Conservation (phyloP, 2,329 filamentous ascomycete species). For the Macrophomina phaseolina region DNA sequence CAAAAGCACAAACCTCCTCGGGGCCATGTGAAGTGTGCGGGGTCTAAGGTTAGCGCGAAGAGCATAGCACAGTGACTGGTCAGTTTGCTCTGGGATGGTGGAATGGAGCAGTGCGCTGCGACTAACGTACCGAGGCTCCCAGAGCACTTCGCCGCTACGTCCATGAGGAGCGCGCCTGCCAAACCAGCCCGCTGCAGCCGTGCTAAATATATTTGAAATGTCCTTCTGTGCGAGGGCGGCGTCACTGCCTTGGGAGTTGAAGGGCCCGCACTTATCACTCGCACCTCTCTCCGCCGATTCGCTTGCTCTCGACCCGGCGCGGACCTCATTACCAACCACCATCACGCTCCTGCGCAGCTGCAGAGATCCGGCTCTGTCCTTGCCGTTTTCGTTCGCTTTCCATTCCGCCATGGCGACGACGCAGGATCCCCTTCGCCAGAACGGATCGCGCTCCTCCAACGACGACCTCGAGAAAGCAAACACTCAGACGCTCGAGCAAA, state of each 20-base stretch:
- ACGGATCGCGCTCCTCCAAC: constrained; percentile 13
- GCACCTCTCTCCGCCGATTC: neutral
- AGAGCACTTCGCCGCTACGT: neutral
- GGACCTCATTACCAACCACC: neutral
- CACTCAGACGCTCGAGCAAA: constrained; percentile 4
- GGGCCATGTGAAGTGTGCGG: constrained; percentile 12
- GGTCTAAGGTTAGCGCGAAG: neutral
- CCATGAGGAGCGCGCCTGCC: neutral
- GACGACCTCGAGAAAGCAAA: constrained; percentile 20
- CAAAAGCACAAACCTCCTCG: constrained; percentile 1
- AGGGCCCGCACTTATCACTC: neutral
- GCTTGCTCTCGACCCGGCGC: neutral
- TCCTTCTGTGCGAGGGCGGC: neutral
- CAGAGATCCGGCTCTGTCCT: neutral
- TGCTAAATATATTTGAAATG: neutral
- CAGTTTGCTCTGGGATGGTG: neutral
- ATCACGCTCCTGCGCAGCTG: neutral
- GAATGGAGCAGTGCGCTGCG: neutral
- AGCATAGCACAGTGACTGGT: neutral
- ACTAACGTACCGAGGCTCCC: neutral
- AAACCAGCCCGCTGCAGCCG: neutral
- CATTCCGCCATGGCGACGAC: constrained; percentile 12
- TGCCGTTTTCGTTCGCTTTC: neutral
- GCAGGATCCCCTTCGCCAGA: neutral
- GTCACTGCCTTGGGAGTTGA: neutral